Evolutionary conservation across 2,329 filamentous ascomycete species (phyloP).

Genomic region (Pseudogymnoascus sp.): DNA sequence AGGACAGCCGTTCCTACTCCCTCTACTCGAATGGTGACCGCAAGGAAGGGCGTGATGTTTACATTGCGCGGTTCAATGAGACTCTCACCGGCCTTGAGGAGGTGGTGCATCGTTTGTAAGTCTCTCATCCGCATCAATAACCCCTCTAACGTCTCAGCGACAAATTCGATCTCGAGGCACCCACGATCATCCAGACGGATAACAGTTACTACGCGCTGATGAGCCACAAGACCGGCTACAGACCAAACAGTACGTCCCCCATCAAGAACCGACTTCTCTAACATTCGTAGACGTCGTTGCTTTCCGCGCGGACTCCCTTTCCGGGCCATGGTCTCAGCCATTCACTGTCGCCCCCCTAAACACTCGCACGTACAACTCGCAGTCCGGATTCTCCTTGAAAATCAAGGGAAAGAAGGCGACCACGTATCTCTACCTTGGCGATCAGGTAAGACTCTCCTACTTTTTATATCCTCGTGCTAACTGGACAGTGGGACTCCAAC

Average conservation of each 20-base stretch:
- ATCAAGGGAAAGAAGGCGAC: conserved; percentile 43
- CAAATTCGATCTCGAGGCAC: conserved; percentile 54
- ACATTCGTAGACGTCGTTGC: conserved; percentile 41
- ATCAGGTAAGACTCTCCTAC: not conserved
- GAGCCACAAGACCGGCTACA: conserved; percentile 57
- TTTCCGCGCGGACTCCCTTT: conserved; percentile 44
- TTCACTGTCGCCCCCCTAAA: conserved; percentile 45
- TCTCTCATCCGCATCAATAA: not conserved
- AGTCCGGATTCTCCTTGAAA: conserved; percentile 42
- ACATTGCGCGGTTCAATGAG: conserved; percentile 47
- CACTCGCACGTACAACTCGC: conserved; percentile 46
- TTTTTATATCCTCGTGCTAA: not conserved
- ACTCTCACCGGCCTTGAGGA: conserved; percentile 44
- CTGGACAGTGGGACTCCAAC: conserved; percentile 42
- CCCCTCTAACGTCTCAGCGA: conserved; percentile 21
- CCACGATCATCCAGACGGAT: conserved; percentile 53
- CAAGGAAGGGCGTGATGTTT: conserved; percentile 48
- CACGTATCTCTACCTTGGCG: conserved; percentile 37
- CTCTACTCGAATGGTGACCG: conserved; percentile 55
- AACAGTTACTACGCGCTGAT: conserved; percentile 53
- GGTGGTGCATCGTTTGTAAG: conserved; percentile 43
- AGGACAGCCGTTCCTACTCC: conserved; percentile 47
- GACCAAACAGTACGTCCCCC: conserved; percentile 43
- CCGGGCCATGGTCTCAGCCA: conserved; percentile 47
- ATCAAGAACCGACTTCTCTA: not conserved